Evolutionary conservation across 1,139 yeast species (phyloP), one percentile per base, ranked within the genome.

Genomic region (Zygosaccharomyces sapae): DNA sequence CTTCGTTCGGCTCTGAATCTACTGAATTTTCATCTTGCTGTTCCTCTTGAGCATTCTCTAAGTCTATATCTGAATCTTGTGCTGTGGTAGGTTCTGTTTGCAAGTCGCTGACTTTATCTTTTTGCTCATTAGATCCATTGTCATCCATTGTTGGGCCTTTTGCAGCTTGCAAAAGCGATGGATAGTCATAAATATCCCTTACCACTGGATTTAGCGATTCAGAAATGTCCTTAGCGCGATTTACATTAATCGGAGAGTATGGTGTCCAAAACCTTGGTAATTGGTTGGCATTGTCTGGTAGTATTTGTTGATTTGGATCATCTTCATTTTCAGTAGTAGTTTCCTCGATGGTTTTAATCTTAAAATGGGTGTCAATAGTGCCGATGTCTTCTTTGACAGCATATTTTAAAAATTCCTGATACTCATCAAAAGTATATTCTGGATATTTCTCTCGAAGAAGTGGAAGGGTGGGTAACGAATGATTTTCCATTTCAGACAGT

Each of bases 191-290:
- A 10, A 61, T 60, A 43, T 58, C 64, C n/a, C 54, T 57, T 6
- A 58, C 46, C 10, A 60, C 58, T 18, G 55, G 59, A 12, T 51
- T 54, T 20, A 57, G 30, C 6, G 47, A 40, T 4, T 50, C 52
- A 1, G 51, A 44, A n/a, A 62, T 50, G 44, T 57, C 52, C 9
- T 20, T 42, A 5, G 59, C 50, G 19, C 45, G 38, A 13, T 41
- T 48, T 20, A 53, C 35, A 36, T 55, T 44, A 8, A 51, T 38
- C 19, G 56, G 59, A 4, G 57, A 41, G 18, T 50, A 51, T 3
- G 80, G 80, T 13, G 69, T 67, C 77, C 77, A 74, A 5, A 74
- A 55, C 9, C 56, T 54, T 4, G 64, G 64, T 27, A 54, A 58
- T 1, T 53, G 57, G 1, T 54, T 57, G 4, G 55, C 61, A 1